Percentiles rank a stretch among this genome's conserved stretches.
Conservation (phyloP, 495 filamentous ascomycete genomes). For the Aspergillus diversus region DNA sequence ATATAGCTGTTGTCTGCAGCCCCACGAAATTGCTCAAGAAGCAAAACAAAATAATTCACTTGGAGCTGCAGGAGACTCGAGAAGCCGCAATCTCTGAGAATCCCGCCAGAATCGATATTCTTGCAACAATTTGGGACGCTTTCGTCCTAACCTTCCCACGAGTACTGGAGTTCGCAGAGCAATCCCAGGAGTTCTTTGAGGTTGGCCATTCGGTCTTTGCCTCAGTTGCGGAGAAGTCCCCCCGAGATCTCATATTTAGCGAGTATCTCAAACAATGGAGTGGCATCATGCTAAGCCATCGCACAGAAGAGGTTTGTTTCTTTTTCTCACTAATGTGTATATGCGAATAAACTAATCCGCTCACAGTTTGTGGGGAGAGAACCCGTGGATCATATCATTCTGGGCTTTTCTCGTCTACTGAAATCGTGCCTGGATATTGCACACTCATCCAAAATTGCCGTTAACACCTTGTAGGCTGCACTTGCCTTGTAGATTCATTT, state of each 20-base stretch:
- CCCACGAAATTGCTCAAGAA: constrained; percentile 35
- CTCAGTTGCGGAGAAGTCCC: constrained; percentile 54
- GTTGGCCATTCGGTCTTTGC: constrained; percentile 56
- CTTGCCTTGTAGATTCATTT: not conserved
- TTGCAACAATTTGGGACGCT: constrained; percentile 55
- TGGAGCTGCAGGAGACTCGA: constrained; percentile 17
- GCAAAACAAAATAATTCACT: constrained; percentile 15
- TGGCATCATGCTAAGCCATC: constrained; percentile 55
- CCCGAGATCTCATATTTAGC: constrained; percentile 53
- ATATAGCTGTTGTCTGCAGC: constrained; percentile 39
- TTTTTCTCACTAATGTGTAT: not conserved
- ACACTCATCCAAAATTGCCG: constrained; percentile 42
- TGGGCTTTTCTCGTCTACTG: constrained; percentile 52
- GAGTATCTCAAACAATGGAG: constrained; percentile 58
- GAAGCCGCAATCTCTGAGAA: constrained; percentile 25
- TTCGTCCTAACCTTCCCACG: constrained; percentile 54
- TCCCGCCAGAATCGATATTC: constrained; percentile 41
- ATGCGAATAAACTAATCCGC: constrained; percentile 9
- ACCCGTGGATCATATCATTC: constrained; percentile 49
- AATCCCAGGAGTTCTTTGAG: constrained; percentile 62
- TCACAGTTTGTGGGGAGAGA: constrained; percentile 54
- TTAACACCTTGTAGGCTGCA: constrained; percentile 44
- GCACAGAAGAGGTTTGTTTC: constrained; percentile 50
- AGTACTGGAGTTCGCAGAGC: constrained; percentile 41
- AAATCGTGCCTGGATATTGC: constrained; percentile 53